Base-by-base conservation (phyloP, 768 basidiomycete genomes). In the Coprinellus aureogranulatus region DNA sequence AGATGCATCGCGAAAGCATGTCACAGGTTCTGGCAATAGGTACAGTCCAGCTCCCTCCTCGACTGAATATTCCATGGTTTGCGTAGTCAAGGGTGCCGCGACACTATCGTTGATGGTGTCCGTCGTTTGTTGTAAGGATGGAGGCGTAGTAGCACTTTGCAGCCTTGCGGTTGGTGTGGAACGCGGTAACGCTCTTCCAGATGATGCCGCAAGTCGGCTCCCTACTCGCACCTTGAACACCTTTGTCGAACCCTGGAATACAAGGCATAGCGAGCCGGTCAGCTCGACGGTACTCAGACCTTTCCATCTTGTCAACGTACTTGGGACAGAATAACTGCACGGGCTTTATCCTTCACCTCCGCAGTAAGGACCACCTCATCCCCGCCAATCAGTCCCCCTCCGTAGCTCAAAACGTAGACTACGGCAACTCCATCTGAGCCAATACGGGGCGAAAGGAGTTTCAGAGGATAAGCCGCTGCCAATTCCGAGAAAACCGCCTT, bases 11-110 rank as follows among this genome's bases (percentile, higher is more conserved):
- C 83, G 82, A 75, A 96, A 98, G 71, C 94, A 97, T 22, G 94
- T 93, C 48, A 97, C 92, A 23, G 94, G 92, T 65, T 96, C 90
- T 1, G 94, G 95, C 27, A 98, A 83, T 48, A 97, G 80, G 65
- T 94, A 84, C 50, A 98, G 78, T 2, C 82, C 75, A 39, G 86
- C 78, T 0, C 70, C 65, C 1, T 81, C 64, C 4, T 76, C 72
- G 48, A 97, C 70, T 9, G 65, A 72, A 52, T 87, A 85, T 40
- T 80, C 77, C 66, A 90, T 75, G n/a, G 74, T 75, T 67, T 94
- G 91, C 40, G 71, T 76, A 5, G 91, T 94, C 49, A 63, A 54
- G 49, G 71, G 49, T 30, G 31, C 52, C 22, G 34, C 9, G 1
- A 14, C 34, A 14, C 14, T 14, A 34, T 6, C 34, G 34, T 14